These are phyloP conservation scores for Hymenoscyphus infarciens DNA, from an alignment of 2,329 filamentous ascomycete genomes.

Conservation along the genomic window DNA sequence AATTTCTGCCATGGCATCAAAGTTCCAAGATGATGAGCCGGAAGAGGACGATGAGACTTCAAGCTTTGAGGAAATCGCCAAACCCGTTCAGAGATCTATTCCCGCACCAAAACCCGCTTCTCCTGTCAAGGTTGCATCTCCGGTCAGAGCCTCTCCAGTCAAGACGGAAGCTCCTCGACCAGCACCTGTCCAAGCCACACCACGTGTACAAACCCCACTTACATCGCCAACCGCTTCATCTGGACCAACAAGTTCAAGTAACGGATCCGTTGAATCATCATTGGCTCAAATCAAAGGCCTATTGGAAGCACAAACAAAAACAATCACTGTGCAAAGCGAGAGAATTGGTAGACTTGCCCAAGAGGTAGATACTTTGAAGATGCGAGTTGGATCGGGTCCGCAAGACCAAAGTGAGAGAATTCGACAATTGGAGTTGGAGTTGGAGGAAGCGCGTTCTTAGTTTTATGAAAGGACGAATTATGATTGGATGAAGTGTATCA, in stretches of 20 bases:
- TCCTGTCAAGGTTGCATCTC: constrained; percentile 38
- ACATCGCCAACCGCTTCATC: constrained; percentile 34
- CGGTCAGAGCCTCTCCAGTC: constrained; percentile 35
- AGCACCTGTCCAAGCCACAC: constrained; percentile 24
- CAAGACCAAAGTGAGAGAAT: constrained; percentile 66
- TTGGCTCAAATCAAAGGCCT: constrained; percentile 75
- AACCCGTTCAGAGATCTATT: constrained; percentile 61
- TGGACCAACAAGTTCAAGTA: constrained; percentile 37
- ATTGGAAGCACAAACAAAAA: constrained; percentile 71
- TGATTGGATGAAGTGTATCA: constrained; percentile 14
- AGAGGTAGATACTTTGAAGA: constrained; percentile 80
- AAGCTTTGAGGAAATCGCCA: constrained; percentile 82
- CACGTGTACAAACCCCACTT: constrained; percentile 21
- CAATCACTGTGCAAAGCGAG: constrained; percentile 73
- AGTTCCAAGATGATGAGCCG: constrained; percentile 71
- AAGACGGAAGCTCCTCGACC: constrained; percentile 34
- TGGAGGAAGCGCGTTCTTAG: constrained; percentile 57
- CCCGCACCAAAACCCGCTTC: constrained; percentile 41
- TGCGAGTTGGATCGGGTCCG: constrained; percentile 57
- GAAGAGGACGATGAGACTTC: constrained; percentile 62
- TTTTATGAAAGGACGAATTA: constrained; percentile 6
- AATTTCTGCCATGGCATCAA: constrained; percentile 79
- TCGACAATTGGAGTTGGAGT: constrained; percentile 62
- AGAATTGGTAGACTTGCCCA: constrained; percentile 67
- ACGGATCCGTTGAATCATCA: constrained; percentile 55